Percentiles rank a stretch among this genome's conserved stretches.
These are phyloP conservation scores for Talaromyces piceae DNA, from an alignment of 2,329 filamentous ascomycete genomes.

Conservation along the genomic window DNA sequence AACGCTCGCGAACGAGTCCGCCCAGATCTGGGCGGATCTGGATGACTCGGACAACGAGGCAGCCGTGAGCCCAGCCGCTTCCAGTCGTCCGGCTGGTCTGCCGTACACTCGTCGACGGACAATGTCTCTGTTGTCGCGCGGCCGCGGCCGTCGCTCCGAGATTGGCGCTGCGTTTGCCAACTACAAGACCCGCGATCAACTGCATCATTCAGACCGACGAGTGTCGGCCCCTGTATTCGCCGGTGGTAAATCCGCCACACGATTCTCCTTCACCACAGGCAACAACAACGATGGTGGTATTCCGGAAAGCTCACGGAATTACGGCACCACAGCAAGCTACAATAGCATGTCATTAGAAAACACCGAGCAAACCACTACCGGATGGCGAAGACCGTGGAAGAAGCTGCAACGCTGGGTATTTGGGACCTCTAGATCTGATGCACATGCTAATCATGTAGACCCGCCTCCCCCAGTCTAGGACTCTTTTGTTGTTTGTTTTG, in stretches of 20 bases:
- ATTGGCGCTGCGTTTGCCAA: neutral
- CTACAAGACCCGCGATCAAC: conserved; percentile 7
- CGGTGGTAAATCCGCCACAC: conserved; percentile 5
- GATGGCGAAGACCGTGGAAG: neutral
- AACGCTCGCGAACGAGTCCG: conserved; percentile 55
- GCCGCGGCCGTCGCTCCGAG: neutral
- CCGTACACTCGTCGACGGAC: conserved; percentile 6
- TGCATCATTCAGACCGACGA: conserved; percentile 15
- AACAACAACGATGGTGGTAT: neutral
- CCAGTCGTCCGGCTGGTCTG: neutral
- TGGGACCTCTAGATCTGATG: neutral
- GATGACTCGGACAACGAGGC: conserved; percentile 57
- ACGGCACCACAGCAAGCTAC: conserved; percentile 3
- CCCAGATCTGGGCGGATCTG: conserved; percentile 82
- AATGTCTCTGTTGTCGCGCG: conserved; percentile 7
- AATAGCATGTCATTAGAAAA: conserved; percentile 14
- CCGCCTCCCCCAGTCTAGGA: neutral
- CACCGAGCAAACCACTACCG: conserved; percentile 10
- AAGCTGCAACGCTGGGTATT: neutral
- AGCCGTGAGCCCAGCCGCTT: neutral
- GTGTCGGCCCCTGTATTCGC: conserved; percentile 21
- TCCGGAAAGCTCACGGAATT: conserved; percentile 6
- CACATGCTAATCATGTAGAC: neutral
- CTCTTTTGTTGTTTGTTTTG: neutral
- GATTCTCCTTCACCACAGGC: neutral